A percentile compares a stretch with the other conserved stretches of the same genome.
These are phyloP conservation scores for Cotoneaster glaucophyllus DNA, from an alignment of 306 rosid species.

Conservation along the genomic window DNA sequence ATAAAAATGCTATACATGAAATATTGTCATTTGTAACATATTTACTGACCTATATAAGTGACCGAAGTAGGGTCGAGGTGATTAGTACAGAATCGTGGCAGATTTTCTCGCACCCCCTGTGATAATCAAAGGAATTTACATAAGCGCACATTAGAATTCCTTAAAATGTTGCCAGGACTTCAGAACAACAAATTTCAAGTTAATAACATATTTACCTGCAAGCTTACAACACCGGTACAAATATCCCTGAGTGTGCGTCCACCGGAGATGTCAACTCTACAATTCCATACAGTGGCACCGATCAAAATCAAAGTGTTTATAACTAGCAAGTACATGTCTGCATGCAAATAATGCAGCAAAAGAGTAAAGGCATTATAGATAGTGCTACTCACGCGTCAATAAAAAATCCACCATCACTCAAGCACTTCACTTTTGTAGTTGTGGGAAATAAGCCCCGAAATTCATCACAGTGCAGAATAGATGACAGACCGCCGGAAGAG, in stretches of 20 bases:
- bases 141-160: too few relatives aligned
- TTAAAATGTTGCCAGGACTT: too few relatives aligned
- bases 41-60: too few relatives aligned
- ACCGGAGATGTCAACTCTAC: conserved; percentile 60
- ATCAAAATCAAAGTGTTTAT: neutral
- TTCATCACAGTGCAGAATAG: conserved; percentile 76
- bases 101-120: conserved; percentile 36
- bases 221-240: conserved; percentile 56
- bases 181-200: too few relatives aligned
- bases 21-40: too few relatives aligned
- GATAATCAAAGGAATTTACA: too few relatives aligned
- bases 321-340: neutral
- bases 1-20: too few relatives aligned
- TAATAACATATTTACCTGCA: conserved; percentile 39
- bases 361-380: conserved; percentile 23
- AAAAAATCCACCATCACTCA: conserved; percentile 78
- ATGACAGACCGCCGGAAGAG: conserved; percentile 79
- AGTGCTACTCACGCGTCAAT: conserved; percentile 29
- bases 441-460: conserved; percentile 48
- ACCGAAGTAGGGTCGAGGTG: conserved; percentile 82
- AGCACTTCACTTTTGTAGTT: conserved; percentile 66
- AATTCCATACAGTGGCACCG: conserved; percentile 4
- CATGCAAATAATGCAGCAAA: conserved; percentile 1
- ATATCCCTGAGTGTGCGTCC: conserved; percentile 46
- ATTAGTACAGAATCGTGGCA: conserved; percentile 56